phyloP scores from a whole-genome alignment of 1,284 basidiomycete species.

The Ustilago trichophora region DNA sequence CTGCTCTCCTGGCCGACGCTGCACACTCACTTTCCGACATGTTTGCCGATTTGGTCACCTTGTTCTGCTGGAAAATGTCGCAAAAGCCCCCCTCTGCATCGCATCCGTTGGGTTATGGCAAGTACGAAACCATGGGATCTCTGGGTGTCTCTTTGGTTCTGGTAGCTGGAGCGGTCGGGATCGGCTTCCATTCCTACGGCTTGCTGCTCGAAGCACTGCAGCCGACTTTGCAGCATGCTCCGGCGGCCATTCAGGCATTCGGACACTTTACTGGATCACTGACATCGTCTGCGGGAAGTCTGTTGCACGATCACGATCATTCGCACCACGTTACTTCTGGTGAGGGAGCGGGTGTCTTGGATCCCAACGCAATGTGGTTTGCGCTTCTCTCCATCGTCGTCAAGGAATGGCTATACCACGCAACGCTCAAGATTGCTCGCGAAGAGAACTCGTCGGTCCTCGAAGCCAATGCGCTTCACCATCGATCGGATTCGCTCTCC shows the following conservation, averaged over 20 bases:
- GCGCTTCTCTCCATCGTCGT: constrained; percentile 80
- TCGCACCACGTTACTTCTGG: constrained; percentile 69
- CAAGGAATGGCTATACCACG: constrained; percentile 88
- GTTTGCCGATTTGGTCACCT: constrained; percentile 88
- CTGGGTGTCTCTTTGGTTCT: constrained; percentile 83
- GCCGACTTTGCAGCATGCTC: constrained; percentile 67
- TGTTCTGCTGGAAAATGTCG: constrained; percentile 89
- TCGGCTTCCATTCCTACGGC: constrained; percentile 88
- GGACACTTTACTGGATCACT: constrained; percentile 72
- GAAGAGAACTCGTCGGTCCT: constrained; percentile 89
- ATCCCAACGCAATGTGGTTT: constrained; percentile 97
- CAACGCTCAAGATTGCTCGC: constrained; percentile 77
- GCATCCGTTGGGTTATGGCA: constrained; percentile 86
- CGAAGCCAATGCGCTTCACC: constrained; percentile 73
- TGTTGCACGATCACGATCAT: constrained; percentile 74
- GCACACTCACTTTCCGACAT: constrained; percentile 89
- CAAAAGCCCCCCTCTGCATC: constrained; percentile 78
- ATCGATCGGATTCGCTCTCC: constrained; percentile 80
- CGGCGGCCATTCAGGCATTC: constrained; percentile 73
- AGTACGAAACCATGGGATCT: constrained; percentile 92
- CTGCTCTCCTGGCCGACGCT: constrained; percentile 90
- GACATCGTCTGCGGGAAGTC: constrained; percentile 68
- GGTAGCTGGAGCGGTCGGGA: constrained; percentile 83
- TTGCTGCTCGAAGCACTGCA: constrained; percentile 77
- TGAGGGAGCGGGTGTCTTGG: constrained; percentile 70